Percentiles rank a stretch among this genome's conserved stretches.
These are phyloP conservation scores for Petunia secreta DNA, from an alignment of 257 asterid species.

Conservation along the genomic window DNA sequence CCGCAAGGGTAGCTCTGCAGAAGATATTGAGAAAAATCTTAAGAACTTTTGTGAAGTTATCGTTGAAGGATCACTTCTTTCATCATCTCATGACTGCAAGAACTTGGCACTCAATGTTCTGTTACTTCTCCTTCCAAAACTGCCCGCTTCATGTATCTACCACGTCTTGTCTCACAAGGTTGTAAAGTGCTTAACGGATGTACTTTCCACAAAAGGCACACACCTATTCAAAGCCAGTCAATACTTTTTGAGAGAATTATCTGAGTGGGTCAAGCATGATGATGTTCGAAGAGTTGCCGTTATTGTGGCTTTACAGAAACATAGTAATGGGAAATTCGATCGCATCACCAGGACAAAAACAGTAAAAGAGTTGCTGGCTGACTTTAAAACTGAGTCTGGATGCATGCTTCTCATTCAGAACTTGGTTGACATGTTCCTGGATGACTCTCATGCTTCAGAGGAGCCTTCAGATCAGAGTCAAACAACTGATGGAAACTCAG, in stretches of 20 bases:
- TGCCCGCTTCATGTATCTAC: slow-evolving; percentile 65
- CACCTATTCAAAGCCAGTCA: slow-evolving; percentile 91
- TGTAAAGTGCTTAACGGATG: slow-evolving; percentile 85
- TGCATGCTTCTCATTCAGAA: slow-evolving; percentile 70
- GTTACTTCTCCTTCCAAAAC: slow-evolving; percentile 73
- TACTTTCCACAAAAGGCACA: slow-evolving; percentile 79
- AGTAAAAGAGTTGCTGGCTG: slow-evolving; percentile 77
- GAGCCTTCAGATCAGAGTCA: slow-evolving; percentile 99
- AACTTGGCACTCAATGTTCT: slow-evolving; percentile 78
- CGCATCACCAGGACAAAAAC: slow-evolving; percentile 75
- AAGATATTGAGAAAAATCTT: slow-evolving; percentile 71
- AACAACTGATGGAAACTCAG: slow-evolving; percentile 96
- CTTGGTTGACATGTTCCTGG: slow-evolving; percentile 75
- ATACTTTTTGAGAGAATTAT: slow-evolving; percentile 71
- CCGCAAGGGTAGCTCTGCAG: slow-evolving; percentile 65
- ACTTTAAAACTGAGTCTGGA: slow-evolving; percentile 79
- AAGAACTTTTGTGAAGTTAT: slow-evolving; percentile 64
- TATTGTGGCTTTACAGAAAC: slow-evolving; percentile 84
- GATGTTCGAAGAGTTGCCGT: slow-evolving; percentile 82
- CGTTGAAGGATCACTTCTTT: slow-evolving; percentile 81
- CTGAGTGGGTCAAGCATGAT: slow-evolving; percentile 76
- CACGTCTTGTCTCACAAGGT: slow-evolving; percentile 68
- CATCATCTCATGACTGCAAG: slow-evolving; percentile 96
- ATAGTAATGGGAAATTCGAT: slow-evolving; percentile 88
- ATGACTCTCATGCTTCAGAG: slow-evolving; percentile 78